A percentile compares a stretch with the other conserved stretches of the same genome.
These are phyloP conservation scores for Agrostemma githago DNA, from an alignment of 148 eudicot species.

Conservation along the genomic window DNA sequence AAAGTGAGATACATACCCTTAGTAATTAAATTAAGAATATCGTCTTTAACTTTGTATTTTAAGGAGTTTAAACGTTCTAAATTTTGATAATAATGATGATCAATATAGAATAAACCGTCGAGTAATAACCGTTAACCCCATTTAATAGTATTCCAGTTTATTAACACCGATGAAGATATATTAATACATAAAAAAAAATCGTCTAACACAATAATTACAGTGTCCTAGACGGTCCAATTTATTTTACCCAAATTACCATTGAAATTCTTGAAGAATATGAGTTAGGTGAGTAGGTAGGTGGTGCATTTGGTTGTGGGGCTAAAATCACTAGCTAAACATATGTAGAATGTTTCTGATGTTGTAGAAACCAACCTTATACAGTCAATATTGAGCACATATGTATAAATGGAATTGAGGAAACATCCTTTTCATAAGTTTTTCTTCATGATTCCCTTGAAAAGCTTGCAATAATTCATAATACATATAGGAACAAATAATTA, in stretches of 20 bases:
- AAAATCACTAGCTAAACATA: not conserved
- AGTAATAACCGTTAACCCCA: too few species aligned
- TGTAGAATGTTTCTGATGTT: slow-evolving; percentile 17
- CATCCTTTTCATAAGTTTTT: slow-evolving; percentile 19
- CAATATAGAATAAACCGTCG: too few species aligned
- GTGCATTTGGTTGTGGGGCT: slow-evolving; percentile 1
- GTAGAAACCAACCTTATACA: slow-evolving; percentile 1
- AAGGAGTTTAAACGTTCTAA: too few species aligned
- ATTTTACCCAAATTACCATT: not conserved
- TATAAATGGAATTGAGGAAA: slow-evolving; percentile 1
- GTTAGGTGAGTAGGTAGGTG: not conserved
- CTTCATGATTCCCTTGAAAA: slow-evolving; percentile 1
- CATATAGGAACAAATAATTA: not conserved
- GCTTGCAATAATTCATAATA: not conserved
- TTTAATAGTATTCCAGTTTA: too few species aligned
- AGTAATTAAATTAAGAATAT: not conserved
- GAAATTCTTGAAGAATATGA: not conserved
- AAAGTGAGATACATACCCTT: slow-evolving; percentile 6
- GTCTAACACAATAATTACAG: too few species aligned
- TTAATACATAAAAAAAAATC: too few species aligned
- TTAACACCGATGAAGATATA: too few species aligned
- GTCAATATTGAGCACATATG: not conserved
- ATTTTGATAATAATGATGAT: too few species aligned
- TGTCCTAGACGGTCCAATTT: too few species aligned
- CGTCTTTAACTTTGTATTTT: too few species aligned